These are phyloP conservation scores for Fusarium coicis DNA, from an alignment of 2,329 filamentous ascomycete species.

Conservation along the genomic window DNA sequence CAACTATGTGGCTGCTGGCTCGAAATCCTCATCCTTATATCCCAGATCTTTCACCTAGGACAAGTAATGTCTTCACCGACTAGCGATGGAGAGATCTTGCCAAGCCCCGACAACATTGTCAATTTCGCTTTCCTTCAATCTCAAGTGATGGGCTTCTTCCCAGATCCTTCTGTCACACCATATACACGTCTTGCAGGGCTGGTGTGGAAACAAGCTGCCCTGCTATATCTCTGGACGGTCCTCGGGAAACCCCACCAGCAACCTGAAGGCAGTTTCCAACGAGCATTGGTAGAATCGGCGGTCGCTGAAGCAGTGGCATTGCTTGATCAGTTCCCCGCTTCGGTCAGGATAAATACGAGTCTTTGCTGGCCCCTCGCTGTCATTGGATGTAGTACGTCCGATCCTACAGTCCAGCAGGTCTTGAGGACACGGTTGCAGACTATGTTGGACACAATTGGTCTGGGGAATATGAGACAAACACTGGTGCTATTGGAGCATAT, in stretches of 20 bases:
- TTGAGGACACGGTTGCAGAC: conserved; percentile 48
- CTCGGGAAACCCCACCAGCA: conserved; percentile 45
- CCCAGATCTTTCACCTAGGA: conserved; percentile 56
- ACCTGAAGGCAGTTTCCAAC: conserved; percentile 32
- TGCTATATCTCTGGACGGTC: conserved; percentile 55
- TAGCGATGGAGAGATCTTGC: conserved; percentile 41
- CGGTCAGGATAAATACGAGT: conserved; percentile 52
- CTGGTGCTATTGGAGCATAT: conserved; percentile 54
- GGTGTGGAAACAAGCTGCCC: conserved; percentile 57
- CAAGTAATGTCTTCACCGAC: conserved; percentile 52
- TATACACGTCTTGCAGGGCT: conserved; percentile 54
- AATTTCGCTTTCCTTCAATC: conserved; percentile 56
- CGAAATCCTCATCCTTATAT: conserved; percentile 51
- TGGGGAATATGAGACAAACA: conserved; percentile 59
- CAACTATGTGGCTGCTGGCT: conserved; percentile 55
- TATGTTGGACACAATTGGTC: conserved; percentile 52
- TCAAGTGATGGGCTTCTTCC: conserved; percentile 54
- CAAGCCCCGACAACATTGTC: conserved; percentile 55
- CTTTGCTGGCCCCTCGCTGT: conserved; percentile 54
- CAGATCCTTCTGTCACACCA: conserved; percentile 47
- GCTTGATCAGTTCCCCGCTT: conserved; percentile 48
- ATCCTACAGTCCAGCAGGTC: conserved; percentile 50
- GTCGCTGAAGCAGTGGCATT: conserved; percentile 46
- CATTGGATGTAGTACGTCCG: conserved; percentile 50
- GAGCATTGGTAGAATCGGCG: conserved; percentile 44